Percentiles rank a stretch among this genome's conserved stretches.
These are phyloP conservation scores for Phytophthora sansomeana DNA, from an alignment of 352 stramenopile species.

Conservation along the genomic window DNA sequence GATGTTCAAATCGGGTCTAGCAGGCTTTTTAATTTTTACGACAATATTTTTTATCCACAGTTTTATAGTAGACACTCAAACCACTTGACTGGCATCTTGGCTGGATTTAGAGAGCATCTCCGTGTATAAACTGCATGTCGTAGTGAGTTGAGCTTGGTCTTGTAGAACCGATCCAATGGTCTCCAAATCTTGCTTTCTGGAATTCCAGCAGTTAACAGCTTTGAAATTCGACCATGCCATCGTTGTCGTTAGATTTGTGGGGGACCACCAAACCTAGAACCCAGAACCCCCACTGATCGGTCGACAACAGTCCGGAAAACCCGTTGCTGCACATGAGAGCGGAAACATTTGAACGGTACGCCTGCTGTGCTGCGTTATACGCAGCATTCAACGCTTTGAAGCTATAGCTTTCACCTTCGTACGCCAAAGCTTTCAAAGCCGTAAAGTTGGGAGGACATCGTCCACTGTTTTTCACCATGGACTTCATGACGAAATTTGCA, in stretches of 20 bases:
- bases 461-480: conserved; percentile 11
- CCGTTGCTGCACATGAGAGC: conserved; percentile 41
- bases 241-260: conserved; percentile 34
- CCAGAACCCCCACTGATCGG: conserved; percentile 21
- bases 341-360: conserved; percentile 24
- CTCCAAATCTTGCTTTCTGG: conserved; percentile 33
- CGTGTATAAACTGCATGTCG: conserved; percentile 51
- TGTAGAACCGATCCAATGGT: conserved; percentile 48
- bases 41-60: too few species aligned
- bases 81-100: conserved; percentile 63
- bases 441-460: conserved; percentile 22
- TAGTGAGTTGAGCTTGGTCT: conserved; percentile 57
- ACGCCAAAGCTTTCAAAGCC: conserved; percentile 32
- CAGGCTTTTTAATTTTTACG: too few species aligned
- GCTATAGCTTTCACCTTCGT: conserved; percentile 26
- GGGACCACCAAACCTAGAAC: conserved; percentile 21
- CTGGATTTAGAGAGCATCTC: conserved; percentile 42
- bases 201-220: conserved; percentile 47
- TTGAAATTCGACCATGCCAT: conserved; percentile 33
- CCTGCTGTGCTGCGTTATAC: conserved; percentile 29
- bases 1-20: too few species aligned
- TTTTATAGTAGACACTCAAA: conserved; percentile 60
- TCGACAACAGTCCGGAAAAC: conserved; percentile 34
- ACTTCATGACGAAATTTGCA: conserved; percentile 13
- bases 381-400: conserved; percentile 14